Percentiles rank a stretch among this genome's conserved stretches.
Conservation (phyloP, 2,329 filamentous ascomycete genomes). For the Colletotrichum plurivorum region DNA sequence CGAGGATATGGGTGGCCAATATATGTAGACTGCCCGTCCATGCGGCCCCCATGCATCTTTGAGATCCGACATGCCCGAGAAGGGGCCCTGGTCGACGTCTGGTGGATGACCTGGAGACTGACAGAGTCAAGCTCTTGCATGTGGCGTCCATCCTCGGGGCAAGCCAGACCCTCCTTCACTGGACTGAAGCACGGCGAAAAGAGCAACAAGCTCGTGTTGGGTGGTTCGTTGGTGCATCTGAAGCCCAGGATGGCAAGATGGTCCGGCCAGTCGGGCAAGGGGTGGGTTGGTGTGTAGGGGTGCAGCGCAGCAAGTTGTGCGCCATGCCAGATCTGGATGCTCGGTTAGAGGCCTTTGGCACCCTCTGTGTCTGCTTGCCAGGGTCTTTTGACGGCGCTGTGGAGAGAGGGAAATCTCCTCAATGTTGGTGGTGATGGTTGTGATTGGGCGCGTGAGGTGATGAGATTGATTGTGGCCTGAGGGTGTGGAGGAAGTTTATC, state of each 20-base stretch:
- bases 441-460: slow-evolving; percentile 18
- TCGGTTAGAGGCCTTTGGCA: slow-evolving; percentile 24
- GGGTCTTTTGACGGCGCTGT: slow-evolving; percentile 26
- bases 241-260: slow-evolving; percentile 15
- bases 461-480: slow-evolving; percentile 32
- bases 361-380: neutral
- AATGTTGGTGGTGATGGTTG: neutral
- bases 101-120: neutral
- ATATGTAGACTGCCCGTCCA: slow-evolving; percentile 3
- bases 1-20: neutral
- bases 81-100: neutral
- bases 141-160: neutral
- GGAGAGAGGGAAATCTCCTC: slow-evolving; percentile 1
- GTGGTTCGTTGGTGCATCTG: slow-evolving; percentile 17
- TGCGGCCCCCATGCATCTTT: neutral
- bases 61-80: neutral
- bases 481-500: slow-evolving; percentile 20
- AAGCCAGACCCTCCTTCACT: slow-evolving; percentile 8
- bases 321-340: slow-evolving; percentile 22
- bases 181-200: neutral
- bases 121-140: slow-evolving; percentile 26
- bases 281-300: neutral
- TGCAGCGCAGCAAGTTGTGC: neutral
- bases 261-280: slow-evolving; percentile 13
- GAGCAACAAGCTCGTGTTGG: slow-evolving; percentile 25